These are phyloP conservation scores for Paxillus involutus DNA, from an alignment of 768 basidiomycete genomes.

Conservation along the genomic window DNA sequence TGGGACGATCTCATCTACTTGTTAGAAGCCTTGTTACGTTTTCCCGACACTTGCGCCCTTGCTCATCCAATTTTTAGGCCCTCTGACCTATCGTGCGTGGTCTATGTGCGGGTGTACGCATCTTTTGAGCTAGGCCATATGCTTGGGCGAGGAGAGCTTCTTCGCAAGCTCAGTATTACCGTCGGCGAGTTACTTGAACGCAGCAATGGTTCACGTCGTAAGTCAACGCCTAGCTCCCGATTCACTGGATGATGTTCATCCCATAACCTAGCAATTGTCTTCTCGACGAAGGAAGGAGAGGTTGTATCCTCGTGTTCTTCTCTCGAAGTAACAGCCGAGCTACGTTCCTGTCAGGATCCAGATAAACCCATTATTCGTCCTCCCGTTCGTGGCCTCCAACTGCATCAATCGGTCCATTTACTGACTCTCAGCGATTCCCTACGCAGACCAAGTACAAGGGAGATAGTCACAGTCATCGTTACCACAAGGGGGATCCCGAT, in stretches of 20 bases:
- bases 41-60: not conserved
- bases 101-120: not conserved
- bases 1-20: not conserved
- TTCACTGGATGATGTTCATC: not conserved
- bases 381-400: not conserved
- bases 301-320: not conserved
- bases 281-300: not conserved
- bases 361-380: not conserved
- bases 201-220: not conserved
- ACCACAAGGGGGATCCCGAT: too few species aligned
- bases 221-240: not conserved
- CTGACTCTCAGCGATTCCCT: too few species aligned
- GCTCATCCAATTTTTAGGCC: not conserved
- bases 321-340: not conserved
- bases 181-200: not conserved
- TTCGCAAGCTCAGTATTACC: not conserved
- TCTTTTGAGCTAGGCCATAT: conserved; percentile 1
- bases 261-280: not conserved
- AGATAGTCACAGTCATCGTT: too few species aligned
- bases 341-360: not conserved
- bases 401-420: not conserved
- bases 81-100: not conserved
- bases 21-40: not conserved
- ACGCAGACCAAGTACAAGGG: too few species aligned
- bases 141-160: conserved; percentile 1